A percentile compares a stretch with the other conserved stretches of the same genome.
phyloP scores from a whole-genome alignment of 768 basidiomycete species.

The Panus rudis region DNA sequence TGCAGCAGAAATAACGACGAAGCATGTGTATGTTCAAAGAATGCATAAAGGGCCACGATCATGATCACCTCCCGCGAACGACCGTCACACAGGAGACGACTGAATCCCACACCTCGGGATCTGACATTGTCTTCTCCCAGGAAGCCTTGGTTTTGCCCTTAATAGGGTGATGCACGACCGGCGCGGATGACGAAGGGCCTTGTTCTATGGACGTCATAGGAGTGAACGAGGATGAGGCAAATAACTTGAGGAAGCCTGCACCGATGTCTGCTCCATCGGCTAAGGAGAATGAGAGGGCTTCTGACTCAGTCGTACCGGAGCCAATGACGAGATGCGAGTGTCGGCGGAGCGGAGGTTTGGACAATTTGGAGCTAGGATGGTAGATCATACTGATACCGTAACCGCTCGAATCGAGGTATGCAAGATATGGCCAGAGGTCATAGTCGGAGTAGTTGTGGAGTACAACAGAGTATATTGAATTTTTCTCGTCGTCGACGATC shows the following conservation, averaged over 20 bases:
- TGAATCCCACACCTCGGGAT: conserved; percentile 23
- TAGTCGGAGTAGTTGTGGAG: conserved; percentile 42
- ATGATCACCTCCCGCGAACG: conserved; percentile 13
- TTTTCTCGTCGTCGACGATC: conserved; percentile 33
- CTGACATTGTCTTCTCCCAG: neutral
- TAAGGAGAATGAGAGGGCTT: conserved; percentile 40
- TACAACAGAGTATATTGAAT: conserved; percentile 39
- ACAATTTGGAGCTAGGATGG: conserved; percentile 34
- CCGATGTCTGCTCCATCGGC: conserved; percentile 30
- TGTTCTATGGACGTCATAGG: conserved; percentile 46
- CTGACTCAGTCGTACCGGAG: conserved; percentile 36
- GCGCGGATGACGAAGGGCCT: conserved; percentile 15
- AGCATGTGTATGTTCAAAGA: too few species aligned
- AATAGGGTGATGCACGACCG: neutral
- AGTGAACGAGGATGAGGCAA: conserved; percentile 45
- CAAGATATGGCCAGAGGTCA: conserved; percentile 58
- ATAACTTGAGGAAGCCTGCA: conserved; percentile 50
- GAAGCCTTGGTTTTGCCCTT: neutral
- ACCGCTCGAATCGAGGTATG: conserved; percentile 52
- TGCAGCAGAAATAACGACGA: too few species aligned
- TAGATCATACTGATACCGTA: conserved; percentile 51
- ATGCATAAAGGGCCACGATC: too few species aligned
- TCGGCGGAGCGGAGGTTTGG: conserved; percentile 38
- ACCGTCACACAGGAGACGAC: conserved; percentile 24
- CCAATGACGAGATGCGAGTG: conserved; percentile 35